Evolutionary conservation across 2,329 filamentous ascomycete genomes (phyloP), one percentile per base, ranked within the genome.

Genomic region (Ophiostoma populinum): DNA sequence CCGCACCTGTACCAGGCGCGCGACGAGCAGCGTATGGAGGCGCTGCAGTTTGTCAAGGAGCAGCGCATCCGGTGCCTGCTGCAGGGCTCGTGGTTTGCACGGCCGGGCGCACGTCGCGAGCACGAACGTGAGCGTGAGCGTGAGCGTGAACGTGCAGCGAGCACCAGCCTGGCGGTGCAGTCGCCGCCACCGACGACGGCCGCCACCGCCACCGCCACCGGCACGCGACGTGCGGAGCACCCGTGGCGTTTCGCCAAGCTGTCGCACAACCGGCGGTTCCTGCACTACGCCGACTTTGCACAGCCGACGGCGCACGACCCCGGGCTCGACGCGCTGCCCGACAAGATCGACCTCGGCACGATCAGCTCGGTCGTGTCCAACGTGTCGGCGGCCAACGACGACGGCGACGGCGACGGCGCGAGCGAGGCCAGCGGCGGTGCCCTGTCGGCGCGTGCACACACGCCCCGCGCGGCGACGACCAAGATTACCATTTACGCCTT

Each of bases 341-440:
- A 92, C 43, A 92, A 83, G 56, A 73, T 95, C 43, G 87, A 95
- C 54, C 67, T 95, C 28, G 74, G 75, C 43, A 78, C 72, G 37
- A 82, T 95, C 49, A 92, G 82, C 45, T 93, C 83, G 1, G 87
- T 98, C 7, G 82, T 92, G 40, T 93, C 85, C 45, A 94, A 94
- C 50, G 80, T 94, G 36, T 83, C 80, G 22, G 72, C 78, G 7
- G 65, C 66, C 27, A 59, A 65, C 24, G 65, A 64, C 18, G 66
- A 71, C 35, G 52, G 48, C 13, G 56, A 65, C 24, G 65, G 63
- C 19, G 66, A 71, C 35, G 52, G 49, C 13, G 56, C 55, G 40
- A 63, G 60, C 47, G 57, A 59, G 17, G 51, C 49, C 10, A 61
- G 59, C 40, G 55, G 49, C 7, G 31, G 31, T 7, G 26, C 24